A percentile compares a stretch with the other conserved stretches of the same genome.
These are phyloP conservation scores for Neurospora discreta DNA, from an alignment of 495 filamentous ascomycete genomes.

Conservation along the genomic window DNA sequence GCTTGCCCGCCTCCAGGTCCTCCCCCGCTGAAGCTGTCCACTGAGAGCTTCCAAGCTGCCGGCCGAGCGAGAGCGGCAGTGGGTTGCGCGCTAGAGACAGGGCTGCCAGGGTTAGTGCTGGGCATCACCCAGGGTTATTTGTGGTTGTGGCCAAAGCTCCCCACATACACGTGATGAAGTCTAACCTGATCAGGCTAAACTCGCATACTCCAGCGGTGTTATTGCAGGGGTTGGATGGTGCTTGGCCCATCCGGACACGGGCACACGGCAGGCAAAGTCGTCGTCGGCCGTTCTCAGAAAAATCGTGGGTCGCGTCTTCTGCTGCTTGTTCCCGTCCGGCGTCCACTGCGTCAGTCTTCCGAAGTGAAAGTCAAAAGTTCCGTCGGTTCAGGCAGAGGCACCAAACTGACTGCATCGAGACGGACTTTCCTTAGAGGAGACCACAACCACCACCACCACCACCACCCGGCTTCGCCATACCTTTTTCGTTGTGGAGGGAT, in stretches of 20 bases:
- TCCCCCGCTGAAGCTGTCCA: background rate
- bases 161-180: conserved; percentile 13
- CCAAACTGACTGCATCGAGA: background rate
- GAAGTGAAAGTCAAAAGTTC: background rate
- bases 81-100: background rate
- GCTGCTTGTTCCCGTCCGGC: background rate
- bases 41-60: background rate
- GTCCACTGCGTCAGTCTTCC: background rate
- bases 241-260: conserved; percentile 3
- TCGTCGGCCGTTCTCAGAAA: conserved; percentile 7
- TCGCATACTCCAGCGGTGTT: background rate
- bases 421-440: background rate
- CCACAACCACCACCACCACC: background rate
- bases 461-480: background rate
- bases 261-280: conserved; percentile 5
- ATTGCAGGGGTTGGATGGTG: conserved; percentile 4
- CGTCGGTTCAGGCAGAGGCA: background rate
- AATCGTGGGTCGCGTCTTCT: conserved; percentile 18
- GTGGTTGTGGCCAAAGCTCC: conserved; percentile 19
- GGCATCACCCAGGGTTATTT: background rate
- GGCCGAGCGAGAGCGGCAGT: background rate
- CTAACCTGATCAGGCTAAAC: conserved; percentile 5
- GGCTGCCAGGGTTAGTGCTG: background rate
- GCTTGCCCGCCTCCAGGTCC: background rate
- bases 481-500: background rate